Conservation (phyloP, 225 moss, liverwort and hornwort species). For the Ulota crispa region DNA sequence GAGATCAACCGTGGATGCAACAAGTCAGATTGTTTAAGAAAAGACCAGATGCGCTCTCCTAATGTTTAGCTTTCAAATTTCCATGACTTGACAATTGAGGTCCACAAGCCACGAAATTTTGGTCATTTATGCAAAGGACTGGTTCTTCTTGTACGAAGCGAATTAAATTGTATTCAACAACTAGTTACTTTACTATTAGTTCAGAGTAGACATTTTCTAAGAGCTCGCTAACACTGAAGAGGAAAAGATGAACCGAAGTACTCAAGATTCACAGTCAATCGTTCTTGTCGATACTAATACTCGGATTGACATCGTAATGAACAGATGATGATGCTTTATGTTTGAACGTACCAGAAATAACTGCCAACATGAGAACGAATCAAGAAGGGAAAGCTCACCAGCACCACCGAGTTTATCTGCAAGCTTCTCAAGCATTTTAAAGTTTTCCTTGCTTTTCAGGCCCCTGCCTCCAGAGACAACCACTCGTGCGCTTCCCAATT, state of each 20-base stretch:
- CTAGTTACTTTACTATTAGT: not conserved
- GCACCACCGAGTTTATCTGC: slow-evolving; percentile 95
- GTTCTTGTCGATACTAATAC: not conserved
- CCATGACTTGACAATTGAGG: not conserved
- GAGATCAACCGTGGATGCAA: slow-evolving; percentile 12
- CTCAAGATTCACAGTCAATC: not conserved
- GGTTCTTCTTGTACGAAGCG: not conserved
- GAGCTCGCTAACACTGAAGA: not conserved
- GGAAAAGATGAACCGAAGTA: not conserved
- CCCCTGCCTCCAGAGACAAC: slow-evolving; percentile 92
- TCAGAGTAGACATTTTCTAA: not conserved
- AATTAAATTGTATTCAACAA: not conserved
- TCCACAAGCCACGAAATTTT: not conserved
- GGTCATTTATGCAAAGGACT: not conserved
- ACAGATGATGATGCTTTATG: not conserved
- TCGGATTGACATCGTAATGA: not conserved
- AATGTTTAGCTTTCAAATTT: not conserved
- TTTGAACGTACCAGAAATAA: not conserved
- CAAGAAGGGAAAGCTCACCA: slow-evolving; percentile 42
- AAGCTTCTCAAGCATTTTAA: slow-evolving; percentile 81
- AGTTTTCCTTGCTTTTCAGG: slow-evolving; percentile 84
- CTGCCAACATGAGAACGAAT: not conserved
- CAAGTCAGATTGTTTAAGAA: not conserved
- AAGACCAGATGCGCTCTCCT: not conserved
- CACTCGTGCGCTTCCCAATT: slow-evolving; percentile 82